Evolutionary conservation across 208 protist genomes (phyloP), one percentile per base, ranked within the genome.

Genomic region (Leishmania braziliensis): DNA sequence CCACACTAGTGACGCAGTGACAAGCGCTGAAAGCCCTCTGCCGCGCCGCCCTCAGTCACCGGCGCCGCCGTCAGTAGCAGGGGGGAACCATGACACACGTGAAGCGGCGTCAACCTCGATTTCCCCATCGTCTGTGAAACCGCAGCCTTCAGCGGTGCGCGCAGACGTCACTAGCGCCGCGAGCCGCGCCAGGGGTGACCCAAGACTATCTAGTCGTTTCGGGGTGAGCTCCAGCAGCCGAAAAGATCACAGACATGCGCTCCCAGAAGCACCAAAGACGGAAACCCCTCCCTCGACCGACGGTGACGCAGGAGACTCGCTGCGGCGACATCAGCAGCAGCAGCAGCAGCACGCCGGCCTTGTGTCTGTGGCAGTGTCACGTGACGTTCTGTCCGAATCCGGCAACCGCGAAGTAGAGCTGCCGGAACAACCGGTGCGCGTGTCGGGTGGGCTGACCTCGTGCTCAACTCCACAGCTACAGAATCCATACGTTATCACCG

Each of bases 381-480:
- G 48, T 26, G 51, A 36, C 10, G 62, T 20, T 2, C 71, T 76
- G 29, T 78, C 63, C 26, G 58, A 51, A 36, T 81, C 77, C 46
- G 77, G 75, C 26, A 81, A 81, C 53, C 77, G 77, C 6, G 82
- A 85, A 79, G 82, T 85, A 2, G 82, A 85, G 77, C 71, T 85
- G 48, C 82, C 82, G 14, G 46, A 23, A 18, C 39, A 39, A 29
- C 62, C 39, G 14, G 29, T 48, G 60, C 50, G n/a, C n/a, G 5
- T 39, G 16, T 5, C 16, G 62, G 63, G 60, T 0, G 63, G 5
- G 16, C 23, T 46, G 1, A 43, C 18, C 9, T 33, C 50, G 63
- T 39, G 10, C 48, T 23, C 51, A 63, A 50, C 50, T 20, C 72
- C 71, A 16, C 62, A 75, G 39, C 63, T 73, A 5, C 66, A 70